Evolutionary conservation across 2,329 filamentous ascomycete species (phyloP).

Genomic region (Clonostachys sp.): DNA sequence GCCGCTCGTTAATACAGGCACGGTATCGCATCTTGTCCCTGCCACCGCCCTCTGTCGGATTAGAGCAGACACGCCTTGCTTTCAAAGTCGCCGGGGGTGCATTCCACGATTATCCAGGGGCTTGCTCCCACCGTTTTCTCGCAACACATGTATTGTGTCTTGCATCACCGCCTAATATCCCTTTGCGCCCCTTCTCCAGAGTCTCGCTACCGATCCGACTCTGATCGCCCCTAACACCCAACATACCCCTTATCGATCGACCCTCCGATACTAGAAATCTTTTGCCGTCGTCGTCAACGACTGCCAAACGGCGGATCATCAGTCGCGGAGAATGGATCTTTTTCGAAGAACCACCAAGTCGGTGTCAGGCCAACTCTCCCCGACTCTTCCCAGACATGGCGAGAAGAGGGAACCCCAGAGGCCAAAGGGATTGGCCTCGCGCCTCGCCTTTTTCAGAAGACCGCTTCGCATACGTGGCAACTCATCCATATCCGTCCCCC

Average conservation of each 20-base stretch:
- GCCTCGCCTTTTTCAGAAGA: conserved; percentile 76
- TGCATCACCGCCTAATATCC: no score
- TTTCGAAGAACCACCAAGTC: conserved; percentile 50
- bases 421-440: conserved; percentile 35
- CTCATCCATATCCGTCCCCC: conserved; percentile 85
- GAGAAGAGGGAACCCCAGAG: conserved; percentile 32
- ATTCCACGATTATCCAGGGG: neutral
- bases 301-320: no score
- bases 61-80: neutral
- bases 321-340: conserved; percentile 43
- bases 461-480: conserved; percentile 87
- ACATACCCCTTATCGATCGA: neutral
- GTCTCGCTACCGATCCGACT: neutral
- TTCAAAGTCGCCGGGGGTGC: neutral
- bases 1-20: conserved; percentile 1
- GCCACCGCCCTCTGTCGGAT: neutral
- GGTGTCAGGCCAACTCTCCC: conserved; percentile 32
- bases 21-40: neutral
- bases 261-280: no score
- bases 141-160: neutral
- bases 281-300: no score
- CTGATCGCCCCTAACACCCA: neutral
- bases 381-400: conserved; percentile 47
- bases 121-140: neutral
- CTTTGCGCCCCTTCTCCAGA: no score